Evolutionary conservation across 116 monocot species (phyloP).

Genomic region (Iris pallida): DNA sequence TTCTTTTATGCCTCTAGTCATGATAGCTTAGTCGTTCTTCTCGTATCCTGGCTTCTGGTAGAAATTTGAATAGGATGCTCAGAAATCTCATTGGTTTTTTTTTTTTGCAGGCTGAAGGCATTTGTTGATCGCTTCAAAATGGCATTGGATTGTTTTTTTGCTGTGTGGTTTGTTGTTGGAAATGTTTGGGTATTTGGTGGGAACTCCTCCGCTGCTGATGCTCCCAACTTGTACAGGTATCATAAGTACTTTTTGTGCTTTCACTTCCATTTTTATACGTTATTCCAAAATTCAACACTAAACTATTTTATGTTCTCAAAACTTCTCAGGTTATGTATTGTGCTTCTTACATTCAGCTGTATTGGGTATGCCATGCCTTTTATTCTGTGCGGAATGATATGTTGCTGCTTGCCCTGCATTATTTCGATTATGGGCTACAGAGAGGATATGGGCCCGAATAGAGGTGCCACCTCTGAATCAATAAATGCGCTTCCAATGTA

Average conservation of each 20-base stretch:
- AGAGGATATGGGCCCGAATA: constrained; percentile 9
- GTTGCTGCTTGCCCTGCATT: constrained; percentile 23
- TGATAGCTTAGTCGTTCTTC: too few relatives aligned
- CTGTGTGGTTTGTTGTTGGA: constrained; percentile 26
- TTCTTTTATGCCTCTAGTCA: too few relatives aligned
- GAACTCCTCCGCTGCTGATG: constrained; percentile 7
- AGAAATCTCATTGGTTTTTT: not conserved
- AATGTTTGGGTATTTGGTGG: constrained; percentile 24
- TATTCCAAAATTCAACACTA: not conserved
- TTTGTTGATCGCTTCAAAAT: constrained; percentile 16
- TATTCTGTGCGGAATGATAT: constrained; percentile 17
- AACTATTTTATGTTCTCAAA: not conserved
- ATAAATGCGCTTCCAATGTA: constrained; percentile 12
- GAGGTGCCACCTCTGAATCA: constrained; percentile 17
- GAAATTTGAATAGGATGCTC: too few relatives aligned
- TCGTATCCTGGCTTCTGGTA: too few relatives aligned
- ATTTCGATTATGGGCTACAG: constrained; percentile 17
- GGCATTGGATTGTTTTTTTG: constrained; percentile 20
- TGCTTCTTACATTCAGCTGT: constrained; percentile 19
- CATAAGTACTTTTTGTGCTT: not conserved
- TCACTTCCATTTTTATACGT: not conserved
- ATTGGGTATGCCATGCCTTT: constrained; percentile 20
- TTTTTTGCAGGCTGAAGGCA: constrained; percentile 11
- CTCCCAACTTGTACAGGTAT: constrained; percentile 24
- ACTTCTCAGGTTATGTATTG: constrained; percentile 18